Conservation (phyloP, 2,329 filamentous ascomycete species). For the Penicillium nordicum region DNA sequence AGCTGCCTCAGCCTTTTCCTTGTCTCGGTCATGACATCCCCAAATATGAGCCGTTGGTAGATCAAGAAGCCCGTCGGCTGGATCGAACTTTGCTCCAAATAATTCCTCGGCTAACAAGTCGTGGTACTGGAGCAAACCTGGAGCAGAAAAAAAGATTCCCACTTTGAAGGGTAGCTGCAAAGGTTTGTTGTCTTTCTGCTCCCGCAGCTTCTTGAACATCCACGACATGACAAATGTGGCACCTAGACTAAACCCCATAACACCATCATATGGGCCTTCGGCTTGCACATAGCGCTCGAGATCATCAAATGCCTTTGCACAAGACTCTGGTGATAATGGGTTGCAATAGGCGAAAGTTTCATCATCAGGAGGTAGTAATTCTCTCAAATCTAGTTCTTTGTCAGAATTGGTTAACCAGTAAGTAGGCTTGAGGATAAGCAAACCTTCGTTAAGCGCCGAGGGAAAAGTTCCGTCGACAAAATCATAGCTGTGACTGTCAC, state of each 20-base stretch:
- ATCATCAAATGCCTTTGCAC: neutral
- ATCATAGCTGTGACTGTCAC: slow-evolving; percentile 18
- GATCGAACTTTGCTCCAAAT: neutral
- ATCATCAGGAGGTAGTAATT: neutral
- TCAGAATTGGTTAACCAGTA: neutral
- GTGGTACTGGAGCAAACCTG: slow-evolving; percentile 1
- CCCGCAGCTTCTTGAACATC: slow-evolving; percentile 9
- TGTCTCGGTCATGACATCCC: slow-evolving; percentile 7
- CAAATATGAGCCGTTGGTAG: slow-evolving; percentile 20
- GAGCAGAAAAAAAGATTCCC: slow-evolving; percentile 23
- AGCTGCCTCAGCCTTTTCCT: neutral
- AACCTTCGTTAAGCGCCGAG: slow-evolving; percentile 14
- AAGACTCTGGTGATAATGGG: neutral
- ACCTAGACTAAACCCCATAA: slow-evolving; percentile 28
- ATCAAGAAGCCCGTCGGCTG: neutral
- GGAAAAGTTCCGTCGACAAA: slow-evolving; percentile 21
- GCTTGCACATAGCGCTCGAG: slow-evolving; percentile 18
- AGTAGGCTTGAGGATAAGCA: neutral
- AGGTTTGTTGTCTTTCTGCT: neutral
- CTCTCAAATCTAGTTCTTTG: neutral
- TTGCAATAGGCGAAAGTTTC: neutral
- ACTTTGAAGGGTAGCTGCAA: slow-evolving; percentile 21
- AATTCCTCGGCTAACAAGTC: neutral
- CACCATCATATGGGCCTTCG: slow-evolving; percentile 29
- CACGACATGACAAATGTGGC: slow-evolving; percentile 20